These are phyloP conservation scores for Hirschfeldia incana DNA, from an alignment of 345 rosid genomes.

Conservation along the genomic window DNA sequence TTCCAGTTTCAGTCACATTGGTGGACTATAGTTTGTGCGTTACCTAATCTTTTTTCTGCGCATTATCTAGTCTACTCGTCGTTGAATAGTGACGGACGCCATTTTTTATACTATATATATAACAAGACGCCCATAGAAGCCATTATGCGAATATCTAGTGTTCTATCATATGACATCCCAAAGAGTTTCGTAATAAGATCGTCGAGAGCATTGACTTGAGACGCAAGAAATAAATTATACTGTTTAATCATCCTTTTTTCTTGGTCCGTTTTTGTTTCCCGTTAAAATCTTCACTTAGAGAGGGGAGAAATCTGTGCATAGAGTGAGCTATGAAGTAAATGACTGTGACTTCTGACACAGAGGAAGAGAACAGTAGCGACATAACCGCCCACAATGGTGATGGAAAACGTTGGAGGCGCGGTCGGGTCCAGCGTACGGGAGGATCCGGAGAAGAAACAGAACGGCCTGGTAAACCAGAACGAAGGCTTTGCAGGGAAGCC, in stretches of 20 bases:
- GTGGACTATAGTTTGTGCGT: neutral
- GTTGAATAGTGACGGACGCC: neutral
- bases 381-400: conserved; percentile 31
- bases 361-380: conserved; percentile 32
- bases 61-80: neutral
- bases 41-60: too few species aligned
- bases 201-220: conserved; percentile 8
- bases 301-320: neutral
- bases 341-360: conserved; percentile 37
- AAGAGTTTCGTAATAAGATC: conserved; percentile 9
- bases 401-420: conserved; percentile 35
- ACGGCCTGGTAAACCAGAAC: conserved; percentile 45
- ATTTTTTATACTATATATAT: neutral
- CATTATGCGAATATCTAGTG: neutral
- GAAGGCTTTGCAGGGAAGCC: conserved; percentile 45
- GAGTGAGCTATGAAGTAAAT: conserved; percentile 9
- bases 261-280: conserved; percentile 2
- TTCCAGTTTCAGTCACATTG: too few species aligned
- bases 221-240: conserved; percentile 4
- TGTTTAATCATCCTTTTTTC: neutral
- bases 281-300: neutral
- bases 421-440: conserved; percentile 28
- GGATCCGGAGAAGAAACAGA: conserved; percentile 40
- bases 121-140: neutral
- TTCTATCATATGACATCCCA: neutral